Base-by-base conservation (phyloP, 345 rosid species). In the Sonneratia caseolaris region DNA sequence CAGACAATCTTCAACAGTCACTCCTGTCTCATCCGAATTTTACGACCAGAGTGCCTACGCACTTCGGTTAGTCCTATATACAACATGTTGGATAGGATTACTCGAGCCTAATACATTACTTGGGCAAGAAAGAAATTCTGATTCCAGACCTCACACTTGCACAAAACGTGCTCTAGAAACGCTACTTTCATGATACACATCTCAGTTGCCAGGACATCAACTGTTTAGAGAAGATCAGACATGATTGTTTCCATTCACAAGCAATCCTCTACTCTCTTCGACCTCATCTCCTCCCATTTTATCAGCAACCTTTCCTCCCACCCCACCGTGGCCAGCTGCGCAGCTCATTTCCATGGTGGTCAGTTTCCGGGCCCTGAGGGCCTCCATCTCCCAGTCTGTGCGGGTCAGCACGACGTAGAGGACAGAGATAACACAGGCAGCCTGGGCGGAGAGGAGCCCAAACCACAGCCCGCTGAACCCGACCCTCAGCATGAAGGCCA, bases 381-480 rank as follows among this genome's bases (percentile, higher is more conserved):
- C 96, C 81, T 94, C 98, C 0, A 77, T 87, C 71, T 91, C 97
- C 98, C 98, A 94, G 59, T 94, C 95, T 0, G 96, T 91, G 38
- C 82, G 73, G 0, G 72, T 78, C 83, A 89, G 71, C 71, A 94
- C 86, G 7, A 78, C 85, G 66, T 86, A 91, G 13, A 94, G 81
- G 56, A 94, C 78, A 0, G 93, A 94, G 70, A 85, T 71, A 1
- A 68, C 93, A 7, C 98, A 94, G 5, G 96, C 98, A 16, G 80
- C 86, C 80, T 94, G 98, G 51, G 98, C 98, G 0, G 97, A 86
- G 40, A 92, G 76, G 10, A 94, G 83, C 71, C 97, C 98, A 4
- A 85, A 82, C 98, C 98, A 94, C 5, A 94, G 83, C 81, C 98
- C 98, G 1, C 93, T 76, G 70, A 94, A 94, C 71, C 98, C 98